Conservation (phyloP, 2,329 filamentous ascomycete genomes). For the Fusarium sp. region DNA sequence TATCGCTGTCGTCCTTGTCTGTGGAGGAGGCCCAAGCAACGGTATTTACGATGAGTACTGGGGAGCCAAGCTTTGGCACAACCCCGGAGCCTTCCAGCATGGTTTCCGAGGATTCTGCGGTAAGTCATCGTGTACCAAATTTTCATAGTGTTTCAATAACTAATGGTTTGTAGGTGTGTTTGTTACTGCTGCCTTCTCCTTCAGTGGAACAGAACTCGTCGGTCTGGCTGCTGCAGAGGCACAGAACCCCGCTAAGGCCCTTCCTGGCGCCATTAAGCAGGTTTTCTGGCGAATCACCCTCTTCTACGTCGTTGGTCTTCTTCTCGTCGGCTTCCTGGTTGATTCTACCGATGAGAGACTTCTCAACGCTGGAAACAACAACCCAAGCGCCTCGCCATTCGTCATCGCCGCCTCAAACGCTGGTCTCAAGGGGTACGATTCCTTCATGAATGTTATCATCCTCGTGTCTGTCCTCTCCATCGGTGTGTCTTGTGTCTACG, state of each 20-base stretch:
- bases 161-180: constrained; percentile 39
- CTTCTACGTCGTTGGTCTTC: constrained; percentile 67
- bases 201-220: constrained; percentile 80
- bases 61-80: constrained; percentile 64
- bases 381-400: constrained; percentile 63
- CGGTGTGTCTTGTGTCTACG: constrained; percentile 70
- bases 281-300: constrained; percentile 72
- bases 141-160: rapidly evolving
- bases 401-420: constrained; percentile 70
- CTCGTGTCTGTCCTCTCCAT: constrained; percentile 71
- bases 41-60: constrained; percentile 62
- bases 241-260: constrained; percentile 75
- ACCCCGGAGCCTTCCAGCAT: constrained; percentile 72
- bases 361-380: constrained; percentile 60
- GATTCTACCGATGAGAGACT: constrained; percentile 62
- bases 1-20: constrained; percentile 69
- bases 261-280: constrained; percentile 88
- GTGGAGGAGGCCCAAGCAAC: constrained; percentile 69
- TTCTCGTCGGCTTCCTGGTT: constrained; percentile 66
- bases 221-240: constrained; percentile 81
- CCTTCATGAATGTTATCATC: constrained; percentile 72
- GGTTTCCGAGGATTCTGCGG: constrained; percentile 81
- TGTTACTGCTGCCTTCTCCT: constrained; percentile 80
- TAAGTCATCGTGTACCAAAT: constrained; percentile 51
- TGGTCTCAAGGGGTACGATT: constrained; percentile 64